Evolutionary conservation across 2,329 filamentous ascomycete genomes (phyloP), one percentile per base, ranked within the genome.

Genomic region (Colletotrichum sp.): DNA sequence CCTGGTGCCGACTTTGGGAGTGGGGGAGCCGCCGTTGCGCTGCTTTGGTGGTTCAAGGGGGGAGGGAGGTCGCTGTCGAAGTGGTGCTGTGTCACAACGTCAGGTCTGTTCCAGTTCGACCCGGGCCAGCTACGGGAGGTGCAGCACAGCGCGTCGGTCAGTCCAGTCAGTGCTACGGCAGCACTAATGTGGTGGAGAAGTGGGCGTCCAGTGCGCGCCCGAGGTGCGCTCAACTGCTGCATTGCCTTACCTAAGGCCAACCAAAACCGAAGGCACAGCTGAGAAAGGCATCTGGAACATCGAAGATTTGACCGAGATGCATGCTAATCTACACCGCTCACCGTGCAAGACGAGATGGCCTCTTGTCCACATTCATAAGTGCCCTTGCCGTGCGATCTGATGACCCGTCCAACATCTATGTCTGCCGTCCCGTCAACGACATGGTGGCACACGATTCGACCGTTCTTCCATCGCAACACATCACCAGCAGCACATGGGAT

Each of bases 1-100:
- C 70, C 66, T 73, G 66, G 48, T 75, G 68, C 61, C 61, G 66
- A 32, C 68, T 67, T 67, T 61, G 66, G 52, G 13, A 72, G 66
- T 69, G 71, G 72, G 61, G 52, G 52, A 58, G 32, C 52, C 52
- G 28, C 72, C 57, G 21, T n/a, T 21, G 58, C 61, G 72, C 28
- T 65, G 57, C 10, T 28, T 52, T 57, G 52, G 12, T 63, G 52
- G 66, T 60, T 55, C 52, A 34, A 24, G 58, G 66, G 66, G 66
- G 66, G 18, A 12, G 38, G 38, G 30, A 34, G 61, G 21, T 64
- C 5, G 60, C 36, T 57, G n/a, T 34, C 12, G 28, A 24, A 18
- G 38, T 66, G 64, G 64, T 66, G 64, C 64, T 52, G 64, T 66
- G 64, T 55, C 64, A 55, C 64, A 66, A 66, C 48, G 58, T 30